Conservation (phyloP, 208 protist species). For the Giardia muris region DNA sequence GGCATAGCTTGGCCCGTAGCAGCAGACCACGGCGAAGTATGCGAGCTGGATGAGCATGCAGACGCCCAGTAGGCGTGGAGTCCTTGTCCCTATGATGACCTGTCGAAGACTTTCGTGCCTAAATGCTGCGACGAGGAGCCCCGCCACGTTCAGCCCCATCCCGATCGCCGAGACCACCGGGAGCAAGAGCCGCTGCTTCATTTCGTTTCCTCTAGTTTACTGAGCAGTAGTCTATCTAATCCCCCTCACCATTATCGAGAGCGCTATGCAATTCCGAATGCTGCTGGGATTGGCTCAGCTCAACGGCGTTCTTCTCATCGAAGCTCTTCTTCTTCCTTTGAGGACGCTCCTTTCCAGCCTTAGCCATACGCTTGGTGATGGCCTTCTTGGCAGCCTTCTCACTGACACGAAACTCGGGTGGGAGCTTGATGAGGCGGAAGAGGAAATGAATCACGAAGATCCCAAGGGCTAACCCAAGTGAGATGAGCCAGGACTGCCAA, state of each 20-base stretch:
- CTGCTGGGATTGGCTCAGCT: background rate
- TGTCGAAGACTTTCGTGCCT: no score
- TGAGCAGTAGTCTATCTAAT: no score
- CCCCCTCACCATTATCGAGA: background rate
- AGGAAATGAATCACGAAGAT: conserved; percentile 15
- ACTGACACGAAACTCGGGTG: background rate
- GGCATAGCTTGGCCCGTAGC: background rate
- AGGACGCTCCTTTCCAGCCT: background rate
- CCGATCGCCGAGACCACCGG: no score
- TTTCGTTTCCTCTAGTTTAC: background rate
- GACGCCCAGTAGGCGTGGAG: no score
- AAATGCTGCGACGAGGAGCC: background rate
- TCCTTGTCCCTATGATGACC: no score
- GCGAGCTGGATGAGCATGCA: background rate
- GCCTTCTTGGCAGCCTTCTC: background rate
- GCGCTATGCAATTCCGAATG: background rate
- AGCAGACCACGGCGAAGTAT: background rate
- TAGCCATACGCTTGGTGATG: background rate
- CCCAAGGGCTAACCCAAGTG: background rate
- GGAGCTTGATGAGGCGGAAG: background rate
- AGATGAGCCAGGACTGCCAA: background rate
- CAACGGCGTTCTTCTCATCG: background rate
- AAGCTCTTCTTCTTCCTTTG: background rate
- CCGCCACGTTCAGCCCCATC: background rate
- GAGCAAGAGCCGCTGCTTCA: background rate